A percentile compares a stretch with the other conserved stretches of the same genome.
phyloP scores from a whole-genome alignment of 805 yeast species.

The Maudiozyma bulderi region DNA sequence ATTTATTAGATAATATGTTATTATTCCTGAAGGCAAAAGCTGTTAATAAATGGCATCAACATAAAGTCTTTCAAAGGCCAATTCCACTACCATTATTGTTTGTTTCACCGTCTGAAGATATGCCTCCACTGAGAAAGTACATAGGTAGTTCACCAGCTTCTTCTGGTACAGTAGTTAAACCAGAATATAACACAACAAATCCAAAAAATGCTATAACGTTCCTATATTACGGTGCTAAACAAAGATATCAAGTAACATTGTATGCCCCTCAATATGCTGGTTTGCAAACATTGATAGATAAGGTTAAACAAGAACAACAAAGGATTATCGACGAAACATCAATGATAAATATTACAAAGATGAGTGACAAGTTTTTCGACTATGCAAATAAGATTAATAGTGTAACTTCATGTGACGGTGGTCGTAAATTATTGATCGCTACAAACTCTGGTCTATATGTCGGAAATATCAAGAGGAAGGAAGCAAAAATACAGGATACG shows the following conservation, averaged over 20 bases:
- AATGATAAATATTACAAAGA: constrained; percentile 66
- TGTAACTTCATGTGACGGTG: constrained; percentile 91
- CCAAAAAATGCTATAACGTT: constrained; percentile 29
- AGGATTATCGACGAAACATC: constrained; percentile 63
- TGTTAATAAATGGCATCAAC: constrained; percentile 82
- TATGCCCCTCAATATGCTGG: constrained; percentile 40
- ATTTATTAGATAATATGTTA: constrained; percentile 79
- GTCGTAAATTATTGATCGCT: constrained; percentile 80
- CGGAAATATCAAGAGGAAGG: constrained; percentile 48
- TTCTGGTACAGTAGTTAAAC: constrained; percentile 22
- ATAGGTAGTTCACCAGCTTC: constrained; percentile 26
- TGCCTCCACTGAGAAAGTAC: constrained; percentile 48
- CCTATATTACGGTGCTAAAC: constrained; percentile 30
- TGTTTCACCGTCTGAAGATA: constrained; percentile 69
- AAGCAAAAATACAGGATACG: constrained; percentile 10
- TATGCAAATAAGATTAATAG: constrained; percentile 73
- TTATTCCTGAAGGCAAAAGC: constrained; percentile 77
- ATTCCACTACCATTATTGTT: constrained; percentile 70
- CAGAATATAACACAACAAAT: constrained; percentile 17
- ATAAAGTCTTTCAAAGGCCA: constrained; percentile 83
- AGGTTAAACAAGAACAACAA: constrained; percentile 69
- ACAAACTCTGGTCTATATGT: constrained; percentile 87
- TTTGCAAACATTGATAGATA: constrained; percentile 72
- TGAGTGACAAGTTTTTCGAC: constrained; percentile 68
- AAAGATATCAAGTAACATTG: constrained; percentile 34